Evolutionary conservation across 441 rosid genomes (phyloP).

Genomic region (Croton laevigatus): DNA sequence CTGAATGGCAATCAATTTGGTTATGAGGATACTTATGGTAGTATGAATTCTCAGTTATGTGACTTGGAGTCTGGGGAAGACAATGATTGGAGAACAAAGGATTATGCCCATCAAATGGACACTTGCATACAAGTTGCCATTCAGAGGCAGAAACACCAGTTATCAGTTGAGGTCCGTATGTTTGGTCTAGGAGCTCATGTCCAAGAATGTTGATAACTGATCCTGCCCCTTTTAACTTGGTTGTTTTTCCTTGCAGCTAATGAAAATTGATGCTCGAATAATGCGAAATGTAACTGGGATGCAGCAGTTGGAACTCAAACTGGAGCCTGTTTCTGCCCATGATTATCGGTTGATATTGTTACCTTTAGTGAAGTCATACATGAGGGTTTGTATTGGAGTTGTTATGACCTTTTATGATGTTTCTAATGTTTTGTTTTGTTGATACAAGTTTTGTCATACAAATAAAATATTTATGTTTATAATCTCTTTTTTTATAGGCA

Average conservation of each 20-base stretch:
- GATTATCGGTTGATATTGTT: slow-evolving; percentile 66
- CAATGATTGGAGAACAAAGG: slow-evolving; percentile 70
- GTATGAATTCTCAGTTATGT: slow-evolving; percentile 61
- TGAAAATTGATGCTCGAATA: slow-evolving; percentile 77
- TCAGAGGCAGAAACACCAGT: slow-evolving; percentile 78
- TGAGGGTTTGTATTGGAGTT: slow-evolving; percentile 62
- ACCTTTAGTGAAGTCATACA: slow-evolving; percentile 72
- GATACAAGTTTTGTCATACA: slow-evolving; percentile 12
- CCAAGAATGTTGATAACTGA: slow-evolving; percentile 10
- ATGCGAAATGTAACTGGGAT: slow-evolving; percentile 67
- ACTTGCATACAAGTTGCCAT: slow-evolving; percentile 72
- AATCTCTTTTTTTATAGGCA: slow-evolving; percentile 45
- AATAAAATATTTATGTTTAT: slow-evolving; percentile 12
- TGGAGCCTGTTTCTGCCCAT: slow-evolving; percentile 61
- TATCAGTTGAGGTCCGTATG: slow-evolving; percentile 68
- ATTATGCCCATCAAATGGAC: slow-evolving; percentile 61
- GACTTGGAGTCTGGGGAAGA: slow-evolving; percentile 87
- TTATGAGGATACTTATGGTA: slow-evolving; percentile 54
- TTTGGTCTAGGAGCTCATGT: slow-evolving; percentile 20
- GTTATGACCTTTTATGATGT: slow-evolving; percentile 20
- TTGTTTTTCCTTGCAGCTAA: slow-evolving; percentile 54
- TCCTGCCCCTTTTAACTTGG: slow-evolving; percentile 24
- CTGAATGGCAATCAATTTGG: slow-evolving; percentile 70
- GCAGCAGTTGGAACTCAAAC: slow-evolving; percentile 86
- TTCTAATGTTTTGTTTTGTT: slow-evolving; percentile 15